Base-by-base conservation (phyloP, 129 eudicot species). In the Calendula officinalis region DNA sequence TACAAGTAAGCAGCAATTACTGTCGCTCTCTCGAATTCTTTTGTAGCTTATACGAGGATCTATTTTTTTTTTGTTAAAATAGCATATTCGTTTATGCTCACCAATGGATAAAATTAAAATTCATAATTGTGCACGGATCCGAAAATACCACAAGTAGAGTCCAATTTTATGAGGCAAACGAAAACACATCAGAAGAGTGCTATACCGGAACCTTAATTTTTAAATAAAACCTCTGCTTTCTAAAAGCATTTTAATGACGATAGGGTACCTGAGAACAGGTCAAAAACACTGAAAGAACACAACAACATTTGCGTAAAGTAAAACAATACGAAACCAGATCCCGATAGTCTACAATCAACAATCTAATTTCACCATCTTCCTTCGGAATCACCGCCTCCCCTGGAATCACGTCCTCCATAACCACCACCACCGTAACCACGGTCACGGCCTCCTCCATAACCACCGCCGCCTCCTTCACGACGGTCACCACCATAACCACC, bases 281-380 rank as follows among this genome's bases (percentile, higher is more conserved):
- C 56, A 77, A 69, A 68, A 66, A 64, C 72, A 52, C 6, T 32
- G 30, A 22, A 22, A 22, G 30, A 58, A 13, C 13, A 61, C 42
- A 17, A 78, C 14, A 55, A 32, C 68, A 62, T 46, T 38, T 38
- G 49, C 54, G 8, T 35, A 8, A 52, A 22, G 27, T 39, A 3
- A 12, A 5, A 66, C 37, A 48, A 65, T 37, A 45, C 54, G 27
- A 55, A 42, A 61, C 51, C 38, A 58, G 58, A 60, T 53, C 80
- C 64, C 68, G 71, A 60, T 66, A 43, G 3, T 33, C 34, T 37
- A 36, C 30, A 32, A 17, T 14, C 50, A 7, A 42, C 37, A 41
- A 39, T 7, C 73, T 81, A 83, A 81, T 15, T 78, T 72, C 95
- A 83, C 90, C 95, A 83, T 77, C 12, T 72, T 14, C 86, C 80